Evolutionary conservation across 257 asterid species (phyloP).

Genomic region (Solanum raphanifolium): DNA sequence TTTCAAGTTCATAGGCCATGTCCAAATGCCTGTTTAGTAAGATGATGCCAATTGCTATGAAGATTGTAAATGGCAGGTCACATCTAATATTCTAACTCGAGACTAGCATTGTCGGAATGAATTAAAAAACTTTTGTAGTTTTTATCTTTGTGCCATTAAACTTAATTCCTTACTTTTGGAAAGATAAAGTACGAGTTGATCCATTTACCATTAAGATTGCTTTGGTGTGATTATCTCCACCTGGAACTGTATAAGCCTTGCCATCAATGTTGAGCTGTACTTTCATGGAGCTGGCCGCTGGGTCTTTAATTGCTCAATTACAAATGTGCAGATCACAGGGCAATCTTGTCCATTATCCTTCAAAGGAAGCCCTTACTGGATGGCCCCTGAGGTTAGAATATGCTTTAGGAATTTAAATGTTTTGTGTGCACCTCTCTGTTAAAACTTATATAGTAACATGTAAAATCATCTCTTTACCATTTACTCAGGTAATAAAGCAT

Average conservation of each 20-base stretch:
- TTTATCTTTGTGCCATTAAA: neutral
- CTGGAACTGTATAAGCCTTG: neutral
- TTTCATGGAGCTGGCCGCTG: neutral
- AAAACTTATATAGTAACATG: neutral
- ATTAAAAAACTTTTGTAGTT: neutral
- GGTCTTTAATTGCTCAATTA: neutral
- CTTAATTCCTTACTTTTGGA: neutral
- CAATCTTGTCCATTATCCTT: conserved; percentile 51
- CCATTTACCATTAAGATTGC: neutral
- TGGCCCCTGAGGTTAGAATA: conserved; percentile 82
- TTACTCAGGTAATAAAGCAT: conserved; percentile 56
- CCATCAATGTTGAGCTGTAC: neutral
- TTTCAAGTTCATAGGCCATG: neutral
- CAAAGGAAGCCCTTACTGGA: conserved; percentile 82
- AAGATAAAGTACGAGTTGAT: neutral
- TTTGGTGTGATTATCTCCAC: neutral
- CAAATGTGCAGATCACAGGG: conserved; percentile 64
- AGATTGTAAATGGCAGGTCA: neutral
- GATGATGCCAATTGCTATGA: neutral
- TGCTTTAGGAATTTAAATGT: neutral
- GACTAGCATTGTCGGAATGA: neutral
- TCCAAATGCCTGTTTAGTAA: neutral
- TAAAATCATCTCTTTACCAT: neutral
- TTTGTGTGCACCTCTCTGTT: neutral
- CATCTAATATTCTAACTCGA: neutral